Evolutionary conservation across 1,139 yeast genomes (phyloP).

Genomic region (Candida sanyaensis): DNA sequence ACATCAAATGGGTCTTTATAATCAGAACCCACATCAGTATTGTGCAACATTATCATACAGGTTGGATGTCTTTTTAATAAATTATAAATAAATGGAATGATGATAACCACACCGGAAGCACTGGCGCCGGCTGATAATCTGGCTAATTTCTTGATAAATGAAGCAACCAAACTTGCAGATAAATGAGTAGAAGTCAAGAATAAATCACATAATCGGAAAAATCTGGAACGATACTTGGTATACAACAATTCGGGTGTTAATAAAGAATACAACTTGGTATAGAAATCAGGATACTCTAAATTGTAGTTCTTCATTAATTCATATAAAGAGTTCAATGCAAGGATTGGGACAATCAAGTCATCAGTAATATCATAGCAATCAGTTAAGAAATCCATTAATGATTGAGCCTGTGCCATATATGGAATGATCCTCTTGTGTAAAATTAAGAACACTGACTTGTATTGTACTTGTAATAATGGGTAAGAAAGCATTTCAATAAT

Average conservation of each 20-base stretch:
- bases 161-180: conserved; percentile 80
- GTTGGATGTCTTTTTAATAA: conserved; percentile 88
- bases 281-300: conserved; percentile 92
- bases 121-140: conserved; percentile 77
- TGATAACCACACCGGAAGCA: conserved; percentile 85
- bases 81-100: conserved; percentile 90
- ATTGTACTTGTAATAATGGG: conserved; percentile 57
- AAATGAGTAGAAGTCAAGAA: conserved; percentile 88
- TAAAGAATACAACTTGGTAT: conserved; percentile 75
- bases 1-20: conserved; percentile 70
- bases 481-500: conserved; percentile 60
- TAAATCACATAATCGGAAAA: conserved; percentile 81
- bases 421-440: conserved; percentile 88
- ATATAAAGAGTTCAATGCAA: conserved; percentile 86
- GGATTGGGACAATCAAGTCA: conserved; percentile 70
- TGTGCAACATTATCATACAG: conserved; percentile 87
- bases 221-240: conserved; percentile 81
- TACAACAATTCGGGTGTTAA: conserved; percentile 75
- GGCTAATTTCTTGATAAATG: conserved; percentile 82
- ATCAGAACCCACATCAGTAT: conserved; percentile 21
- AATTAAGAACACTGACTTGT: conserved; percentile 66
- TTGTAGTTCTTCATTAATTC: conserved; percentile 81
- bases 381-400: conserved; percentile 89
- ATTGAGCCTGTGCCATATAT: conserved; percentile 73
- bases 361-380: conserved; percentile 70